These are phyloP conservation scores for Irpex sp. DNA, from an alignment of 1,284 basidiomycete species.

Conservation along the genomic window DNA sequence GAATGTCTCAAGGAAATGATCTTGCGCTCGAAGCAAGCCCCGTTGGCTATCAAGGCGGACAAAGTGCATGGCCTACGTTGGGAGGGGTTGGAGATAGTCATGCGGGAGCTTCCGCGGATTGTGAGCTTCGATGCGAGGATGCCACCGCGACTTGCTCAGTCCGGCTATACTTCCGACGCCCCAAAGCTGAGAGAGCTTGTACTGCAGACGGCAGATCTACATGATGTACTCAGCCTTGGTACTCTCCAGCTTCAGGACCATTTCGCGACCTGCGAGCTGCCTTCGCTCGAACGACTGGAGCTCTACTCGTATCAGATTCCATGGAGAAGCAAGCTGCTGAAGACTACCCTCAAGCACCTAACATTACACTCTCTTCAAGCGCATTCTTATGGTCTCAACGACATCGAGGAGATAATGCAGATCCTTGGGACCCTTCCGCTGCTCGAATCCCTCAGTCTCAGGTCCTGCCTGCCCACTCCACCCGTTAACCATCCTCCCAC, in stretches of 20 bases:
- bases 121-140: background rate
- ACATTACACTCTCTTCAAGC: background rate
- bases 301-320: background rate
- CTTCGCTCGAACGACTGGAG: background rate
- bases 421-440: background rate
- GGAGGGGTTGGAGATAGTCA: background rate
- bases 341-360: background rate
- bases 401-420: background rate
- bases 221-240: background rate
- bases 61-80: background rate
- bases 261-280: background rate
- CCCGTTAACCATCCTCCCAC: background rate
- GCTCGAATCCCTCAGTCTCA: background rate
- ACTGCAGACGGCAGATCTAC: background rate
- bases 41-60: background rate
- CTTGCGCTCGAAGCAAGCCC: constrained; percentile 1
- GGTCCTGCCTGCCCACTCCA: background rate
- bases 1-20: constrained; percentile 1
- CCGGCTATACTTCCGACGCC: background rate
- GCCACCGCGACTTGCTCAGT: background rate
- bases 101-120: background rate
- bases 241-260: background rate
- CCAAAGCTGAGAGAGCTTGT: background rate
- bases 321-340: background rate
- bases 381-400: too few relatives aligned